phyloP scores from a whole-genome alignment of 164 flowering plant genomes.

The Piper betle region DNA sequence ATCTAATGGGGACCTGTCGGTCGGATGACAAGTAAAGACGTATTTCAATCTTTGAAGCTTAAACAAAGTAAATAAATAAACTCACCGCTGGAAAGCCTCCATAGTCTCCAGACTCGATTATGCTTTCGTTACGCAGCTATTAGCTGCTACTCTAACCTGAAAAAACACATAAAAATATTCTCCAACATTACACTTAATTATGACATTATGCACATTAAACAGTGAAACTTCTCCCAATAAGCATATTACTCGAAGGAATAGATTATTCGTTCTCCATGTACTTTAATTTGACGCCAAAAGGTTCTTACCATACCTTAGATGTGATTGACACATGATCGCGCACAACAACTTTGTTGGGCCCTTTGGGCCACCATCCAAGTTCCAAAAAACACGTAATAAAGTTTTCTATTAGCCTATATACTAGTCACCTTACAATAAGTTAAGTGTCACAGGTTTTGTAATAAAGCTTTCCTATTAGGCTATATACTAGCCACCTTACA shows the following conservation, averaged over 20 bases:
- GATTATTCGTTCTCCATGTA: no score
- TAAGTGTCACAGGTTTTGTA: no score
- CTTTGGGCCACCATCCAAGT: no score
- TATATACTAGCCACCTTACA: no score
- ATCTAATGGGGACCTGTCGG: conserved; percentile 51
- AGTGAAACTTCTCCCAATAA: not conserved
- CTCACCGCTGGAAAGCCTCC: conserved; percentile 97
- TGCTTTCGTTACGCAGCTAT: conserved; percentile 77
- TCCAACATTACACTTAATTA: not conserved
- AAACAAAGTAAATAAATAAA: not conserved
- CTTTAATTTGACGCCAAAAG: no score
- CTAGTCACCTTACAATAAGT: no score
- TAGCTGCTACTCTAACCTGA: conserved; percentile 89
- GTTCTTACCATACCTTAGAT: conserved; percentile 44
- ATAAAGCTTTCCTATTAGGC: no score
- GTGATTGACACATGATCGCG: conserved; percentile 78
- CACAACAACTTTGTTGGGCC: no score
- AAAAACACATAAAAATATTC: conserved; percentile 1
- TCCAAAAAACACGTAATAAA: no score
- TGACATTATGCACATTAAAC: not conserved
- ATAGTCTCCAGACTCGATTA: conserved; percentile 70
- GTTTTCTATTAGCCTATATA: no score
- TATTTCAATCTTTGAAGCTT: no score
- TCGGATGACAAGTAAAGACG: not conserved
- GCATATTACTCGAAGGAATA: not conserved